Conservation (phyloP, 352 stramenopile genomes). For the Pythium aquatile region DNA sequence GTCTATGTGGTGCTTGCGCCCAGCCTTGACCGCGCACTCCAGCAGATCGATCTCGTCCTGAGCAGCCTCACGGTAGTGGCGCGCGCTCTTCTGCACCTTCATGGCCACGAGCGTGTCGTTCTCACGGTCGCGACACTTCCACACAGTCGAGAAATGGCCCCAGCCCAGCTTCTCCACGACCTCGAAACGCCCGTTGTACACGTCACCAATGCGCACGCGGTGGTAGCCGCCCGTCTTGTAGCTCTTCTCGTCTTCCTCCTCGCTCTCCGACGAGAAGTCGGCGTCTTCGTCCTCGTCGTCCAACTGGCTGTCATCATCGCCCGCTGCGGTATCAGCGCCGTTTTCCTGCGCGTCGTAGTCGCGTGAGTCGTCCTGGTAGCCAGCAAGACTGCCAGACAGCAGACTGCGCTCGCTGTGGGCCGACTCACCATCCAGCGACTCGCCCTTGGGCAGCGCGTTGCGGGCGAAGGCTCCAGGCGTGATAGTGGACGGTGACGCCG, state of each 20-base stretch:
- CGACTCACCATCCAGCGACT: constrained; percentile 33
- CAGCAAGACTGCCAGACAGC: constrained; percentile 25
- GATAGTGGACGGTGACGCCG: not conserved
- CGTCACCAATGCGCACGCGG: constrained; percentile 90
- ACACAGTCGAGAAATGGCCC: constrained; percentile 99
- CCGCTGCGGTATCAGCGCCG: constrained; percentile 36
- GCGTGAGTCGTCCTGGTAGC: constrained; percentile 14
- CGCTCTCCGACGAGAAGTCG: constrained; percentile 77
- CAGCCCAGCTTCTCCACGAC: constrained; percentile 99
- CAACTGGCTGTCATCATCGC: constrained; percentile 21
- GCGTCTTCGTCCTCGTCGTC: constrained; percentile 77
- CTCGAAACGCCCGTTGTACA: constrained; percentile 93
- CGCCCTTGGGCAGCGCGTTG: constrained; percentile 24
- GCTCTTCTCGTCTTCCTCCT: constrained; percentile 92
- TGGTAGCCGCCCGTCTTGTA: constrained; percentile 99
- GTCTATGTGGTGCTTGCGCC: constrained; percentile 31
- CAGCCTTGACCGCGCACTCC: constrained; percentile 83
- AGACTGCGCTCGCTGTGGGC: constrained; percentile 30
- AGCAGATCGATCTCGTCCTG: constrained; percentile 98
- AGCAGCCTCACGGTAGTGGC: constrained; percentile 98
- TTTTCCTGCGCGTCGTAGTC: constrained; percentile 21
- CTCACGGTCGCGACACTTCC: constrained; percentile 93
- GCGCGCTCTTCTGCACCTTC: constrained; percentile 98
- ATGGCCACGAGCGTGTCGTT: constrained; percentile 90
- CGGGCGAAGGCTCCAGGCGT: constrained; percentile 11